Evolutionary conservation across 805 yeast species (phyloP), one percentile per base, ranked within the genome.

Genomic region (Blastobotrys robertii): DNA sequence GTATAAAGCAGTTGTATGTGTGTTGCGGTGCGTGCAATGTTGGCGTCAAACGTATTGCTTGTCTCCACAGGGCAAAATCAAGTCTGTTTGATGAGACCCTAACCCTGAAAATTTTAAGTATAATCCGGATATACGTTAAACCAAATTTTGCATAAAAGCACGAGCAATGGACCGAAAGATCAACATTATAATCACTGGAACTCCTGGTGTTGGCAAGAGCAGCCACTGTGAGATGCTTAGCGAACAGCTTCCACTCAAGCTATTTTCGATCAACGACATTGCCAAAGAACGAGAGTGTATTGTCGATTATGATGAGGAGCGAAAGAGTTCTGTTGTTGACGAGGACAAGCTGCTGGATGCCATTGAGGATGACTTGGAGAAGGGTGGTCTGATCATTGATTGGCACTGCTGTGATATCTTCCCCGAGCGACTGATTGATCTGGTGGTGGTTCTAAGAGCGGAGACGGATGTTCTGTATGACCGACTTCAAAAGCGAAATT

Each of bases 381-480:
- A 76, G 49, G 99, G 99, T n/a, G 95, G 94, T 1, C 70, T 73
- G n/a, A 68, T 92, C 7, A 71, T 92, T 9, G 99, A 92, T 62
- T 92, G 98, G 98, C 99, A 92, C 60, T 92, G 90, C 37, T 86
- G 95, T 64, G 98, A 92, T 56, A 76, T 85, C 14, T 90, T 92
- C 58, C 97, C 97, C 1, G 97, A 87, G 58, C 68, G 94, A 52
- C 73, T 86, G 59, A 84, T 92, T 41, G 99, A 92, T 62, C 69
- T 92, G 48, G 97, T 92, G 4, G 82, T 87, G 33, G 98, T 92
- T 1, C 69, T 92, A 44, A 71, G 88, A 50, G 79, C 94, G 37
- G 82, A 84, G 55, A 86, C 84, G 55, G 65, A 78, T 11, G 62
- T 68, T 1, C 71, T 92, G 19, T 82, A 72, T 61, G 95, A 86